These are phyloP conservation scores for Picea abies DNA, from an alignment of 83 land plant species.

Conservation along the genomic window DNA sequence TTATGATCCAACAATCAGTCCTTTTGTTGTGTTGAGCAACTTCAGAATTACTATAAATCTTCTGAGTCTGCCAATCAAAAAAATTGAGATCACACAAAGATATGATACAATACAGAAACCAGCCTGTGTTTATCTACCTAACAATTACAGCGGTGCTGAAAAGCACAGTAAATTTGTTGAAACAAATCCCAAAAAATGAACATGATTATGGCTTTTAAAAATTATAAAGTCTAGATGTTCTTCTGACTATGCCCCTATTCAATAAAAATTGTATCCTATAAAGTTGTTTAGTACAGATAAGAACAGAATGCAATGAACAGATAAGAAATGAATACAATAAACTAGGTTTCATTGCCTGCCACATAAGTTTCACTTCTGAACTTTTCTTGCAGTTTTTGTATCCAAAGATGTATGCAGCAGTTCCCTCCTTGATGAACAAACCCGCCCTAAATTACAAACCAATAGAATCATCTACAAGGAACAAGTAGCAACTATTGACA, in stretches of 20 bases:
- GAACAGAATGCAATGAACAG: not conserved
- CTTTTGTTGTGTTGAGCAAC: constrained; percentile 69
- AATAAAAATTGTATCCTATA: not conserved
- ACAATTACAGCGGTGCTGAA: not conserved
- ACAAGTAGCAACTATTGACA: too few species aligned
- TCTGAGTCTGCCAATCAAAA: constrained; percentile 29
- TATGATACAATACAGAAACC: not conserved
- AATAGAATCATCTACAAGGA: too few species aligned
- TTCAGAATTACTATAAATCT: constrained; percentile 60
- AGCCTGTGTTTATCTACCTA: not conserved
- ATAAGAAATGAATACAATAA: too few species aligned
- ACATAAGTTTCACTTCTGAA: too few species aligned
- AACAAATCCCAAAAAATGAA: not conserved
- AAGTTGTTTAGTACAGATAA: not conserved
- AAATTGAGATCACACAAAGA: not conserved
- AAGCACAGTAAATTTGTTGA: not conserved
- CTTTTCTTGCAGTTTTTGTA: too few species aligned
- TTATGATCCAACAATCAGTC: constrained; percentile 84
- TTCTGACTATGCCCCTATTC: not conserved
- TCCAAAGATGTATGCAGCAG: too few species aligned
- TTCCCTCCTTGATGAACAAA: too few species aligned
- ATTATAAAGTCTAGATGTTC: not conserved
- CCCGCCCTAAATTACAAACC: too few species aligned
- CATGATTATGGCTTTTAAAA: not conserved
- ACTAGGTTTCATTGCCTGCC: too few species aligned